These are phyloP conservation scores for Trichophyton benhamiae DNA, from an alignment of 2,329 filamentous ascomycete species.

Conservation along the genomic window DNA sequence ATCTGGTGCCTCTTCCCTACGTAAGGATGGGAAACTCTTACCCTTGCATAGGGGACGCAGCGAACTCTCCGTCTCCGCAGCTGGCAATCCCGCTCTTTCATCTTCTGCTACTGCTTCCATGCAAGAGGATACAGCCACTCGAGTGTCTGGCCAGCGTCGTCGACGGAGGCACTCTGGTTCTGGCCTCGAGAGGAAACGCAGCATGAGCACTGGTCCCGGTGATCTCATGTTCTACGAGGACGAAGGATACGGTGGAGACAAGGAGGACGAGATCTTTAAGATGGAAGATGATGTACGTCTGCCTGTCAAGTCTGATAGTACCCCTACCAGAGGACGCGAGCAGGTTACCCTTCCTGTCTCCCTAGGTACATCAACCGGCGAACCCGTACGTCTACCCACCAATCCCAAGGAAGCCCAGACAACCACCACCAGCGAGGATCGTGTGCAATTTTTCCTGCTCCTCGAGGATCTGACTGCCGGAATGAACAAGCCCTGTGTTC, in stretches of 20 bases:
- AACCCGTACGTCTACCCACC: conserved; percentile 38
- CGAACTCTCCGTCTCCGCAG: neutral
- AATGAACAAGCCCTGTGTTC: conserved; percentile 92
- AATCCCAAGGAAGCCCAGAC: conserved; percentile 66
- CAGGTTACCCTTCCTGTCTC: conserved; percentile 12
- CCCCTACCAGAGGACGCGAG: neutral
- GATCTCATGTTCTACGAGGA: conserved; percentile 84
- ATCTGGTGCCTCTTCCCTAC: conserved; percentile 17
- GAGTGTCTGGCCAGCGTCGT: conserved; percentile 13
- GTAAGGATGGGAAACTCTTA: neutral
- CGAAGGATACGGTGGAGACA: conserved; percentile 71
- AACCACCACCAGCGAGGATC: conserved; percentile 32
- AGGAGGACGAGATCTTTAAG: conserved; percentile 56
- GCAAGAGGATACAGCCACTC: conserved; percentile 22
- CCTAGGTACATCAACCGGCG: conserved; percentile 14
- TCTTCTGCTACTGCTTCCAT: conserved; percentile 19
- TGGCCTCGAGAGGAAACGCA: conserved; percentile 62
- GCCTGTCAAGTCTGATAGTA: neutral
- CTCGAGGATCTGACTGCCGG: conserved; percentile 90
- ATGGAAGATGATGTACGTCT: conserved; percentile 46
- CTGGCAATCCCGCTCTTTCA: conserved; percentile 8
- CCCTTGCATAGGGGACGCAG: neutral
- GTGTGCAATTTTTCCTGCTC: conserved; percentile 84
- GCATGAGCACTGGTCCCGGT: conserved; percentile 58
- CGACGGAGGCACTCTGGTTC: conserved; percentile 75